phyloP scores from a whole-genome alignment of 345 rosid species.

The Kandelia obovata region DNA sequence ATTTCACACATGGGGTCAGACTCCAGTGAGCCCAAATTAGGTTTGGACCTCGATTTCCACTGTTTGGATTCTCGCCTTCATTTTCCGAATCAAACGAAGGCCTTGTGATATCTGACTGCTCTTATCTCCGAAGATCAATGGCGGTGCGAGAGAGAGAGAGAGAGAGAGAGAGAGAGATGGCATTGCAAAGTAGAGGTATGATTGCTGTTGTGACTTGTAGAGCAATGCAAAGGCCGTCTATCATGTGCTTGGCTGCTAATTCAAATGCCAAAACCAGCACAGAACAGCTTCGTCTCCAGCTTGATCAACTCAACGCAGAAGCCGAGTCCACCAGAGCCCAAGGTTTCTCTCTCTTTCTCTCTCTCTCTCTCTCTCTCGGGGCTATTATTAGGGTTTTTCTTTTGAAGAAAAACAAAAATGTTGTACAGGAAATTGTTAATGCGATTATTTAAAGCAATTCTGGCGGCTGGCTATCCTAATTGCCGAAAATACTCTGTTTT shows the following conservation, averaged over 20 bases:
- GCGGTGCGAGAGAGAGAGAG: not conserved
- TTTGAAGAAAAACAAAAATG: not conserved
- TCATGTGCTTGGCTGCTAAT: constrained; percentile 32
- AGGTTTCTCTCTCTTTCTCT: constrained; percentile 37
- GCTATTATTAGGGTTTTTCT: not conserved
- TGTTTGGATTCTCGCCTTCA: no score
- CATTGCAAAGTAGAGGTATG: constrained; percentile 32
- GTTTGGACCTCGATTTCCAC: no score
- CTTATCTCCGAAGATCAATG: not conserved
- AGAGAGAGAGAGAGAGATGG: constrained; percentile 23
- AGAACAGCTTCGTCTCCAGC: constrained; percentile 60
- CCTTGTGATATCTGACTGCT: no score
- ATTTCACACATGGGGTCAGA: no score
- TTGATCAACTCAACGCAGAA: constrained; percentile 73
- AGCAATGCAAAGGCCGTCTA: constrained; percentile 10
- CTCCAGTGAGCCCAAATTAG: no score
- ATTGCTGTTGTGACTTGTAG: constrained; percentile 15
- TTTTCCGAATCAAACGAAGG: no score
- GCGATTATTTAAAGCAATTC: no score
- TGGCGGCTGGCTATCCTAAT: no score
- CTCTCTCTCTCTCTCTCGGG: not conserved
- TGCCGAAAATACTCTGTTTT: no score
- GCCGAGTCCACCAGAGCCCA: constrained; percentile 61
- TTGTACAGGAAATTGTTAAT: no score
- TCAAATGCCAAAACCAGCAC: constrained; percentile 27